Conservation (phyloP, 164 flowering plant species). For the Euptelea pleiosperma region DNA sequence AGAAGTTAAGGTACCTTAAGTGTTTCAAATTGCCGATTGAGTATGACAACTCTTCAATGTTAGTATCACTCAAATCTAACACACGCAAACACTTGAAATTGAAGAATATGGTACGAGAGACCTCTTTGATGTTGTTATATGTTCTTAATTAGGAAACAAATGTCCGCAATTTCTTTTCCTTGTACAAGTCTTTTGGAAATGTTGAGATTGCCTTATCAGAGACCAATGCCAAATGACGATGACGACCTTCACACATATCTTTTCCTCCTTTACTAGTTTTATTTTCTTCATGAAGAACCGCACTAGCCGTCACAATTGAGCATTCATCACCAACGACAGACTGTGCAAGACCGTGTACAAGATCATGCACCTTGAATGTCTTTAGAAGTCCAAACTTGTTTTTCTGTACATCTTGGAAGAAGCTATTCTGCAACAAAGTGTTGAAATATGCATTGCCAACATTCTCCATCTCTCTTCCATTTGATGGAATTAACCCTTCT, state of each 20-base stretch:
- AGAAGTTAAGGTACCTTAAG: constrained; percentile 14
- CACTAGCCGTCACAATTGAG: not conserved
- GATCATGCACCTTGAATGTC: too few species aligned
- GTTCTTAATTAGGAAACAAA: not conserved
- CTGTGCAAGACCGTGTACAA: constrained; percentile 10
- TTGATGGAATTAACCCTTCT: too few species aligned
- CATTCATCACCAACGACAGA: not conserved
- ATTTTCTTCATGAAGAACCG: too few species aligned
- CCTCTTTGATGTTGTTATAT: not conserved
- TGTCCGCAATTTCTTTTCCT: not conserved
- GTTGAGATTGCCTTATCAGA: not conserved
- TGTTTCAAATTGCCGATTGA: not conserved
- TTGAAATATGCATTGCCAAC: too few species aligned
- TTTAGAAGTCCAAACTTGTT: too few species aligned
- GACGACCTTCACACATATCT: not conserved
- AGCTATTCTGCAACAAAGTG: too few species aligned
- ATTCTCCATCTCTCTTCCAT: too few species aligned
- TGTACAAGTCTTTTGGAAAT: not conserved
- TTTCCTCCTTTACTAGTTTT: too few species aligned
- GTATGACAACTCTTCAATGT: not conserved
- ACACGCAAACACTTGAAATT: constrained; percentile 4
- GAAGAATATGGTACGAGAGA: not conserved
- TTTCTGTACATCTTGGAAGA: too few species aligned
- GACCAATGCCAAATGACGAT: constrained; percentile 6
- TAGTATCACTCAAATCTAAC: constrained; percentile 6